These are phyloP conservation scores for Stenocarpella maydis DNA, from an alignment of 2,329 filamentous ascomycete species.

Conservation along the genomic window DNA sequence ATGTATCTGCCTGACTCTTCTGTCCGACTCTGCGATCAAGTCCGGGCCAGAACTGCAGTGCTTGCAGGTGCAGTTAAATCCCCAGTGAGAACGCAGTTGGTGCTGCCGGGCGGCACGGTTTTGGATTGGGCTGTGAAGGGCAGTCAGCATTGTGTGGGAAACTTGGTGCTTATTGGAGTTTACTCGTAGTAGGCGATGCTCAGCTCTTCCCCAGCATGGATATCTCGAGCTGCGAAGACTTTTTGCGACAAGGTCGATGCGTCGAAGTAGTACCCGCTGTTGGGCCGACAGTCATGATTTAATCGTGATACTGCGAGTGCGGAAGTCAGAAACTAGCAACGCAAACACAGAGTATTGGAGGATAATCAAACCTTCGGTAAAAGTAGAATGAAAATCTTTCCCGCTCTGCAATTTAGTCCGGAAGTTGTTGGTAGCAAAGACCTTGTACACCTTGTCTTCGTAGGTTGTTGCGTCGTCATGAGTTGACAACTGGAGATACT, in stretches of 20 bases:
- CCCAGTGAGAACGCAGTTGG: constrained; percentile 12
- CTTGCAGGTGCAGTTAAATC: constrained; percentile 22
- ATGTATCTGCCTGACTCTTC: constrained; percentile 18
- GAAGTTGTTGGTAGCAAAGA: constrained; percentile 24
- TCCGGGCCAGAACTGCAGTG: background rate
- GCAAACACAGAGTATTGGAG: background rate
- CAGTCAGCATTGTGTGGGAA: background rate
- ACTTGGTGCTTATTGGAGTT: background rate
- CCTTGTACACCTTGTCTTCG: constrained; percentile 18
- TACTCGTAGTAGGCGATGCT: constrained; percentile 25
- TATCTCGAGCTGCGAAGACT: constrained; percentile 23
- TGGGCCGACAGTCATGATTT: constrained; percentile 23
- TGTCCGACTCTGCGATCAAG: background rate
- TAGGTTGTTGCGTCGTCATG: constrained; percentile 3
- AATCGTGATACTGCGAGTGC: constrained; percentile 11
- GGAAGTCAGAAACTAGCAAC: background rate
- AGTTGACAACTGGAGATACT: constrained; percentile 21
- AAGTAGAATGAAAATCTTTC: constrained; percentile 24
- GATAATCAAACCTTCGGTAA: constrained; percentile 1
- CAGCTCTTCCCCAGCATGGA: background rate
- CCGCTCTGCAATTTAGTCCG: background rate
- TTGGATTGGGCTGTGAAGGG: constrained; percentile 11
- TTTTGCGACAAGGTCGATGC: constrained; percentile 8
- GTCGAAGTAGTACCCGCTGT: constrained; percentile 24
- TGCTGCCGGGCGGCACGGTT: constrained; percentile 5